These are phyloP conservation scores for Pyrenophora graminea DNA, from an alignment of 2,329 filamentous ascomycete species.

Conservation along the genomic window DNA sequence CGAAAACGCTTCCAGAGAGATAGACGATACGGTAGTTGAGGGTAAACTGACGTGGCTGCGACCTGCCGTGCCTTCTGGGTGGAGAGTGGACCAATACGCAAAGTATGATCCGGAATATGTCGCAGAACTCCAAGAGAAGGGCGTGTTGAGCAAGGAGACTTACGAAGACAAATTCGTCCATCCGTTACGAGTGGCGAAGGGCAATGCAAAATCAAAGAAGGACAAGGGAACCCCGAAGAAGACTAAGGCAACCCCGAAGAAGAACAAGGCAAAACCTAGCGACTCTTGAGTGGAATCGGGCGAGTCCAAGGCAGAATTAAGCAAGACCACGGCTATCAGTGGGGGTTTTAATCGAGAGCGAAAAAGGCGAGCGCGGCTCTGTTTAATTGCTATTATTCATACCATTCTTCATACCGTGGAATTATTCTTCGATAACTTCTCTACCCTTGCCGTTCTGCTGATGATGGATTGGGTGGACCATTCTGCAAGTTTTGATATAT, in stretches of 20 bases:
- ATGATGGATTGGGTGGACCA: too few species aligned
- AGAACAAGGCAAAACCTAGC: neutral
- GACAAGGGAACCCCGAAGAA: neutral
- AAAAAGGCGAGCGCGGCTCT: too few species aligned
- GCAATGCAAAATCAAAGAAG: too few species aligned
- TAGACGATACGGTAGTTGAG: slow-evolving; percentile 21
- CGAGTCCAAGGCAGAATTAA: too few species aligned
- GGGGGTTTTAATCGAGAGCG: too few species aligned
- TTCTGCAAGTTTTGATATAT: too few species aligned
- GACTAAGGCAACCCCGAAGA: neutral
- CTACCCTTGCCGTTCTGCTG: too few species aligned
- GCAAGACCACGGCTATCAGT: neutral
- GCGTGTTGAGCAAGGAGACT: slow-evolving; percentile 15
- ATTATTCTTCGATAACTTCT: too few species aligned
- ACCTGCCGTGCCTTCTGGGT: neutral
- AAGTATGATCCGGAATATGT: slow-evolving; percentile 17
- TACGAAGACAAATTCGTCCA: slow-evolving; percentile 19
- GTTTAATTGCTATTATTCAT: neutral
- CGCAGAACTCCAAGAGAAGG: slow-evolving; percentile 21
- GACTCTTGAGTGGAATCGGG: too few species aligned
- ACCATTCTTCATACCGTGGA: neutral
- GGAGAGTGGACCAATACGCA: slow-evolving; percentile 22
- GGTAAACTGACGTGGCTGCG: slow-evolving; percentile 13
- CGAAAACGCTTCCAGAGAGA: slow-evolving; percentile 18
- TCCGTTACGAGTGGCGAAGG: neutral